Conservation (phyloP, 2,329 filamentous ascomycete genomes). For the Fusarium sp. region DNA sequence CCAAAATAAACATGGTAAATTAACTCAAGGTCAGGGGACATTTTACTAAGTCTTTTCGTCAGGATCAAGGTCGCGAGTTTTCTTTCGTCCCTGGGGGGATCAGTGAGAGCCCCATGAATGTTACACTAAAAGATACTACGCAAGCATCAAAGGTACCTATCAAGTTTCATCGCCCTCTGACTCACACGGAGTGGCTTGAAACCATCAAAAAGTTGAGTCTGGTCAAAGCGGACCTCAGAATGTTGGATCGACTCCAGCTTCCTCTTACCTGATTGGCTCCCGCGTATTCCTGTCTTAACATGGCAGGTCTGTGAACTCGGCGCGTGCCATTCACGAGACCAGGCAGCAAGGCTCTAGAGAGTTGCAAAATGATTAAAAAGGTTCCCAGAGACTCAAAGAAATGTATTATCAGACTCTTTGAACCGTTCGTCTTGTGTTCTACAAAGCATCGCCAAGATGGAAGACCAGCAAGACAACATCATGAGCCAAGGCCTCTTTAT, state of each 20-base stretch:
- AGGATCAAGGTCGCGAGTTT: neutral
- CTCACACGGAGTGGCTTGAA: neutral
- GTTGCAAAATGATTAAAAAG: fast-evolving
- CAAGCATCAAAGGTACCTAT: neutral
- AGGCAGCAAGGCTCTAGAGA: neutral
- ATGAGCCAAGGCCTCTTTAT: neutral
- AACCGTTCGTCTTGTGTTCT: no score
- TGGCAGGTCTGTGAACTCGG: neutral
- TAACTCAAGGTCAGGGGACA: no score
- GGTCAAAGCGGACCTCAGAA: neutral
- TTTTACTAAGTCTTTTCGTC: no score
- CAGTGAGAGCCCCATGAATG: no score
- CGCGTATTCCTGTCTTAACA: neutral
- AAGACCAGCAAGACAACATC: neutral
- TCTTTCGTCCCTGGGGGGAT: neutral
- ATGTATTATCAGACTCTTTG: no score
- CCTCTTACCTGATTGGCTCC: neutral
- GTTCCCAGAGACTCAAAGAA: no score
- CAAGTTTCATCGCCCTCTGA: neutral
- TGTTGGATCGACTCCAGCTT: neutral
- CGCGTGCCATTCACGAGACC: neutral
- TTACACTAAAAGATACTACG: neutral
- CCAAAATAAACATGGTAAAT: neutral
- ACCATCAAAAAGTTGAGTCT: neutral
- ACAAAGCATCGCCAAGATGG: neutral